Evolutionary conservation across 2,329 filamentous ascomycete genomes (phyloP).

Genomic region (Clonostachys rosea): DNA sequence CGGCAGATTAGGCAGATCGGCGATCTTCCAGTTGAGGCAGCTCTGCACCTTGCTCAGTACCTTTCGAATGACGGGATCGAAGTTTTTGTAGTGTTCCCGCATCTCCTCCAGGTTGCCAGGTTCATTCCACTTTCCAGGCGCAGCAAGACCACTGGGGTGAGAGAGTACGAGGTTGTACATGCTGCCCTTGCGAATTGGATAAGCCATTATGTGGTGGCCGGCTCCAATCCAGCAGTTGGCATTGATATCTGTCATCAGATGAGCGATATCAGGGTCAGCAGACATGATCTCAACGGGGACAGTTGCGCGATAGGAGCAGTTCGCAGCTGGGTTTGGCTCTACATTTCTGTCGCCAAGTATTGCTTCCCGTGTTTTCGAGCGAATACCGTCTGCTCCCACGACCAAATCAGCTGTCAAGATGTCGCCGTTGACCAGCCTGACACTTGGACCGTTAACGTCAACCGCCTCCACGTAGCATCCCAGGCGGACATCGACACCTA

Average conservation of each 20-base stretch:
- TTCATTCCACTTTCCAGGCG: conserved; percentile 3
- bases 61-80: conserved; percentile 3
- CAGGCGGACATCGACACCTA: conserved; percentile 4
- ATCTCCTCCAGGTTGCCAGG: conserved; percentile 3
- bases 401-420: conserved; percentile 5
- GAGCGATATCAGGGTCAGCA: background rate
- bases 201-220: conserved; percentile 4
- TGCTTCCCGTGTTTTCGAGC: conserved; percentile 1
- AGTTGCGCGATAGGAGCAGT: conserved; percentile 4
- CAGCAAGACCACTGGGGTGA: conserved; percentile 1
- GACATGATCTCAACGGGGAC: conserved; percentile 2
- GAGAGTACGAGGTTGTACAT: conserved; percentile 5
- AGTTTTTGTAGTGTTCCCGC: conserved; percentile 1
- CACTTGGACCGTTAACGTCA: background rate
- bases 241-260: conserved; percentile 3
- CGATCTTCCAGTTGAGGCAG: conserved; percentile 3
- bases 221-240: conserved; percentile 3
- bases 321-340: background rate
- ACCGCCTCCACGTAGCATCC: background rate
- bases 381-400: conserved; percentile 4
- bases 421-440: background rate
- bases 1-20: conserved; percentile 1
- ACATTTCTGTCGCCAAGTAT: conserved; percentile 2
- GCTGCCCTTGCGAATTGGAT: conserved; percentile 1
- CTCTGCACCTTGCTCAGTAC: conserved; percentile 2